These are phyloP conservation scores for Solanum chaucha DNA, from an alignment of 257 asterid species.

Conservation along the genomic window DNA sequence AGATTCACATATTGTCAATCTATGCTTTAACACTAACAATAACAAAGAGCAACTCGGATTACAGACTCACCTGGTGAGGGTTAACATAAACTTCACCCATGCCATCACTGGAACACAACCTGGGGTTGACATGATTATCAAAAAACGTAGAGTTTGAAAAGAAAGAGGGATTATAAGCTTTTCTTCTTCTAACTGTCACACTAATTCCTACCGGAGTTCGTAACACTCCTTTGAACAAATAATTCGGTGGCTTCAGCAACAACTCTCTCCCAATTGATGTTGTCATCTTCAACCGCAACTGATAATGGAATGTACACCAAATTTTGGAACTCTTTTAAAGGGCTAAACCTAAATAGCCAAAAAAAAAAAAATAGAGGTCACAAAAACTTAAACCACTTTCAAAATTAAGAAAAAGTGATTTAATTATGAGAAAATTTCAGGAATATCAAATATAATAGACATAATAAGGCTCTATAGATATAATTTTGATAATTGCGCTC, in stretches of 20 bases:
- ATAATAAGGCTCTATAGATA: too few relatives aligned
- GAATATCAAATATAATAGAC: not conserved
- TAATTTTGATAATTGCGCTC: too few relatives aligned
- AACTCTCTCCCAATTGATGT: slow-evolving; percentile 26
- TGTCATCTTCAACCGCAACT: slow-evolving; percentile 11
- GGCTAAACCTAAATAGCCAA: not conserved
- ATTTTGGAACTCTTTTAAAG: not conserved
- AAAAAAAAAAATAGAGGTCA: not conserved
- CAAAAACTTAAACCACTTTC: not conserved
- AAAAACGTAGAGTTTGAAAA: not conserved
- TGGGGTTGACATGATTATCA: slow-evolving; percentile 7
- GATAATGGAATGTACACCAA: not conserved
- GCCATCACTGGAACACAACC: slow-evolving; percentile 28
- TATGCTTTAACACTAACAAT: not conserved
- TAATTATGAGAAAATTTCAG: too few relatives aligned
- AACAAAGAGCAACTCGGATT: not conserved
- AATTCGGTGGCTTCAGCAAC: slow-evolving; percentile 37
- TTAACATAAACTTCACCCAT: slow-evolving; percentile 27
- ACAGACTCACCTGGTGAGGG: slow-evolving; percentile 8
- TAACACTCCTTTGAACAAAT: slow-evolving; percentile 6
- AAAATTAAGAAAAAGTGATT: too few relatives aligned
- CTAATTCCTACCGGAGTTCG: slow-evolving; percentile 10
- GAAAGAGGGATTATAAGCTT: not conserved
- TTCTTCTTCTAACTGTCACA: slow-evolving; percentile 11
- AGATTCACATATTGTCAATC: not conserved